Conservation (phyloP, 768 basidiomycete genomes). For the Epithele typhae region DNA sequence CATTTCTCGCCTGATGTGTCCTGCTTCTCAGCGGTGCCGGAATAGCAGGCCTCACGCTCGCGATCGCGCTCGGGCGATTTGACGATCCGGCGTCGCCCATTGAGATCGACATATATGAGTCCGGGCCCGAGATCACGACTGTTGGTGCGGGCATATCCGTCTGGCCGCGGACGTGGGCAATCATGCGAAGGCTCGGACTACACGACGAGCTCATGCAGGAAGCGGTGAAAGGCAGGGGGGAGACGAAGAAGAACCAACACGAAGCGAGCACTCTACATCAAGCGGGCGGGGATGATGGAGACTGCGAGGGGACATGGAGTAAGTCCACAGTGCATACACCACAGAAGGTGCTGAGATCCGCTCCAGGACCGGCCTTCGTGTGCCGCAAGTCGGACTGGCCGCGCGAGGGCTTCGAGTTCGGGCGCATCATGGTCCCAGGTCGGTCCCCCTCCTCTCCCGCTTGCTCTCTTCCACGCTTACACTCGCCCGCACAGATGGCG, state of each 20-base stretch:
- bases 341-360: background rate
- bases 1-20: too few species aligned
- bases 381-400: slow-evolving; percentile 19
- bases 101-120: slow-evolving; percentile 37
- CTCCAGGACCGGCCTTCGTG: slow-evolving; percentile 19
- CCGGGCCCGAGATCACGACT: slow-evolving; percentile 35
- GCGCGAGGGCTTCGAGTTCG: slow-evolving; percentile 17
- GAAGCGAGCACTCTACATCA: slow-evolving; percentile 1
- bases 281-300: background rate
- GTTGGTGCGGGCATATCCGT: slow-evolving; percentile 41
- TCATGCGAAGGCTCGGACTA: slow-evolving; percentile 41
- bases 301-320: background rate
- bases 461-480: background rate
- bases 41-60: slow-evolving; percentile 41
- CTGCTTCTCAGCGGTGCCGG: slow-evolving; percentile 30
- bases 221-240: slow-evolving; percentile 11
- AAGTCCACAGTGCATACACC: background rate
- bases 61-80: slow-evolving; percentile 33
- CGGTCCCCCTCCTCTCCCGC: background rate
- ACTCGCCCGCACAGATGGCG: slow-evolving; percentile 13
- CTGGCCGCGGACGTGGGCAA: slow-evolving; percentile 42
- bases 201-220: slow-evolving; percentile 15
- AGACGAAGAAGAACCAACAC: background rate
- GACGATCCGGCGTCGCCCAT: slow-evolving; percentile 33
- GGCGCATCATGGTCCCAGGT: slow-evolving; percentile 21